Evolutionary conservation across 2,329 filamentous ascomycete species (phyloP).

Genomic region (Corniculantispora saksenae): DNA sequence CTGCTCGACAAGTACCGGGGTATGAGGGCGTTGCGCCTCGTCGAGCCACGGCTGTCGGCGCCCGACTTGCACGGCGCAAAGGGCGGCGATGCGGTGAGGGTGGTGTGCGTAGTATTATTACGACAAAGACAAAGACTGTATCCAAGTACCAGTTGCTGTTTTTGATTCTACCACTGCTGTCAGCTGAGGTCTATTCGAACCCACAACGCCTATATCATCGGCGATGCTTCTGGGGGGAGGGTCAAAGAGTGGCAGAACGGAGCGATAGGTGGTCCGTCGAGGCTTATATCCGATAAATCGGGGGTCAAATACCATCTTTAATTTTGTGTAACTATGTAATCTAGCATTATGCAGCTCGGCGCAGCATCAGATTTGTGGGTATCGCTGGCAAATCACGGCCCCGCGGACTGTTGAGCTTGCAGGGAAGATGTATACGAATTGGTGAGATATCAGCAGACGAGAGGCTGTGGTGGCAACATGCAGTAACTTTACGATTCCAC

Average conservation of each 20-base stretch:
- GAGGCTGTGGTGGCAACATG: slow-evolving; percentile 2
- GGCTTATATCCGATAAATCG: slow-evolving; percentile 16
- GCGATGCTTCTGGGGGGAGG: not conserved
- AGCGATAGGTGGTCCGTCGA: not conserved
- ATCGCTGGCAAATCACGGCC: slow-evolving; percentile 4
- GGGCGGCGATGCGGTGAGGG: not conserved
- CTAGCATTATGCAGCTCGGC: slow-evolving; percentile 11
- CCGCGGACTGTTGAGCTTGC: not conserved
- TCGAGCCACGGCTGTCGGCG: slow-evolving; percentile 4
- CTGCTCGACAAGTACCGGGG: not conserved
- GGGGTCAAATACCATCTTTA: slow-evolving; percentile 5
- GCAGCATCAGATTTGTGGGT: slow-evolving; percentile 8
- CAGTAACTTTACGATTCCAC: not conserved
- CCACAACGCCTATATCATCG: not conserved
- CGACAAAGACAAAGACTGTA: not conserved
- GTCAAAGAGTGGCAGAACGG: not conserved
- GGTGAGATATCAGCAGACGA: slow-evolving; percentile 1
- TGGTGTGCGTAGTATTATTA: not conserved
- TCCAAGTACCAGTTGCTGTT: not conserved
- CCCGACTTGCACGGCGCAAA: not conserved
- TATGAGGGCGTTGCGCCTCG: not conserved
- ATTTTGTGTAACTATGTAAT: slow-evolving; percentile 9
- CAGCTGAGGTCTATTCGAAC: not conserved
- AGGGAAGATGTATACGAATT: not conserved
- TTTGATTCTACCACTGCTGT: not conserved